Conservation (phyloP, 169 alveolate species). For the Cyclospora cayetanensis region DNA sequence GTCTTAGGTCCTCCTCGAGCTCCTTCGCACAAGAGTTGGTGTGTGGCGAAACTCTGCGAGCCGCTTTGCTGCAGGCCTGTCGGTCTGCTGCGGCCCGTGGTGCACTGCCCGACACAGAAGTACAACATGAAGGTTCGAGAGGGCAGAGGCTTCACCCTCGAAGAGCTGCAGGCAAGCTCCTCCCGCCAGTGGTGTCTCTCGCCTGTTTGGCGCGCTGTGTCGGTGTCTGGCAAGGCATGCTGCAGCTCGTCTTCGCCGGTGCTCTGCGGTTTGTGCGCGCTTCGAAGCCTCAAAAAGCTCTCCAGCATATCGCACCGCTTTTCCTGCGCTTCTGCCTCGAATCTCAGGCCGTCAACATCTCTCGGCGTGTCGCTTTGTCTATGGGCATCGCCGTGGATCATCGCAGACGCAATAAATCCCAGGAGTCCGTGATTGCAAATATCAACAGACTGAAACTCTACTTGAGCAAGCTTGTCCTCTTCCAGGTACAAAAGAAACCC, state of each 20-base stretch:
- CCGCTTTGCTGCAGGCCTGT: constrained; percentile 91
- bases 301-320: too few relatives aligned
- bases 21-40: too few relatives aligned
- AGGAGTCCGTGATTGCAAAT: constrained; percentile 94
- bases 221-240: too few relatives aligned
- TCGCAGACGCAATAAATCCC: constrained; percentile 95
- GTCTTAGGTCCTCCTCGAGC: too few relatives aligned
- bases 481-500: too few relatives aligned
- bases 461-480: constrained; percentile 93
- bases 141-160: constrained; percentile 99
- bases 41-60: constrained; percentile 93
- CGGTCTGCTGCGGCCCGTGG: constrained; percentile 94
- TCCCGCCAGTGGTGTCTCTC: too few relatives aligned
- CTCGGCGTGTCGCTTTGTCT: constrained; percentile 94
- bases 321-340: background rate
- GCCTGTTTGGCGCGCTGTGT: too few relatives aligned
- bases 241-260: too few relatives aligned
- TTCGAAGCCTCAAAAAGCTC: too few relatives aligned
- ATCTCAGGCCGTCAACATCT: constrained; percentile 90
- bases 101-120: constrained; percentile 96
- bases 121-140: constrained; percentile 96
- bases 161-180: constrained; percentile 93
- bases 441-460: constrained; percentile 96
- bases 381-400: constrained; percentile 99
- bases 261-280: too few relatives aligned